Base-by-base conservation (phyloP, 352 stramenopile species). In the Thraustochytrium striatum region DNA sequence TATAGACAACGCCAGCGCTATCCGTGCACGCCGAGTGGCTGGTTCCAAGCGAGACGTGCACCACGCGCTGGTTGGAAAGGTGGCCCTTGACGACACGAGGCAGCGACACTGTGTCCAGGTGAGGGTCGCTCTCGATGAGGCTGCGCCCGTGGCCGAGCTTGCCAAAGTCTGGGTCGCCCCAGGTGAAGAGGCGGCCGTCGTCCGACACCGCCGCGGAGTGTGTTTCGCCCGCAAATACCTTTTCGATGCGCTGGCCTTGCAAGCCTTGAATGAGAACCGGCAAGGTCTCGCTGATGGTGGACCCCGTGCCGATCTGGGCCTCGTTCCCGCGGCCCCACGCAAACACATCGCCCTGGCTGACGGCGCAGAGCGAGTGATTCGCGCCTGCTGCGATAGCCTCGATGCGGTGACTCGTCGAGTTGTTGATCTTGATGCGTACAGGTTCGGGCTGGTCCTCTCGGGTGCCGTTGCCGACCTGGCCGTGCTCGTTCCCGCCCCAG, bases 1-100 rank as follows among this genome's bases (percentile, higher is more conserved):
- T 73, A 32, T 73, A 73, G 16, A 73, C 62, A 13, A 65, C 62
- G 3, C 62, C 62, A 25, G 21, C 11, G 21, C 13, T 61, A 61
- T 73, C 62, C 13, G 62, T 25, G 44, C 62, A 73, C 35, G 41
- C 62, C 62, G 62, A 73, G 62, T 73, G 62, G 62, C 28, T 38
- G 1, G 62, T 72, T 8, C 62, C 62, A n/a, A 73, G 62, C 8
- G 62, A 73, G n/a, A 69, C 62, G 25, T 73, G n/a, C 19, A 73
- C 44, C 13, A 73, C 47, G 16, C 33, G 8, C 19, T 57, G 25
- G 9, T 13, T 39, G 25, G 38, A 28, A 11, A 73, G 28, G 33
- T 39, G 41, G n/a, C 62, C 62, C 30, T 73, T 9, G 19, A 73
- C 62, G 32, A 28, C 3, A 28, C 47, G 21, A 21, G 62, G 62